A percentile compares a stretch with the other conserved stretches of the same genome.
These are phyloP conservation scores for Solanum microdontum DNA, from an alignment of 257 asterid genomes.

Conservation along the genomic window DNA sequence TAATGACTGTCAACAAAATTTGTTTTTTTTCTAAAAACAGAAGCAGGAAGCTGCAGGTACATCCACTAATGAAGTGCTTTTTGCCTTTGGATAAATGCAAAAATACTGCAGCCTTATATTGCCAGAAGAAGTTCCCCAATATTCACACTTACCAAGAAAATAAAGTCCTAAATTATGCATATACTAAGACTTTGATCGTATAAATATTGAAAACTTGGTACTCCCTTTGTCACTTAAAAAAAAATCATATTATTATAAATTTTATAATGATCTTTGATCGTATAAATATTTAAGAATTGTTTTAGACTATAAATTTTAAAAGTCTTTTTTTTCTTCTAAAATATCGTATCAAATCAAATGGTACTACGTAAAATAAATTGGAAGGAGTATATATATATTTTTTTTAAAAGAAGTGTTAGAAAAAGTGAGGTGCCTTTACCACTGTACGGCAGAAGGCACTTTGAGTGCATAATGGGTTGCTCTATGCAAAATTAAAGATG, in stretches of 20 bases:
- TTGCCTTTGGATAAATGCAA: neutral
- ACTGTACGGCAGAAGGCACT: neutral
- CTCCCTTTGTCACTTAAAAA: too few species aligned
- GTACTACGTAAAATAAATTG: too few species aligned
- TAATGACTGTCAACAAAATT: neutral
- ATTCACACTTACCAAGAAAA: neutral
- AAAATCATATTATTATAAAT: too few species aligned
- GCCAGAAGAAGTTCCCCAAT: neutral
- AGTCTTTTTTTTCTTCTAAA: too few species aligned
- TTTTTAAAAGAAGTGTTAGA: neutral
- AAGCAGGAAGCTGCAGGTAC: neutral
- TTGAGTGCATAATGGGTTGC: neutral
- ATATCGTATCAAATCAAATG: accelerated
- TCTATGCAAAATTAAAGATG: neutral
- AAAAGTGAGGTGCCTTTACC: neutral
- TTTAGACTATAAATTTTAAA: too few species aligned
- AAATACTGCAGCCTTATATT: neutral
- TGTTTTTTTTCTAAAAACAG: neutral
- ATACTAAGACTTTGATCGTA: neutral
- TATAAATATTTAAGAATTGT: too few species aligned
- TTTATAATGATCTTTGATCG: too few species aligned
- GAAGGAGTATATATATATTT: too few species aligned
- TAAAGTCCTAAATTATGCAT: neutral
- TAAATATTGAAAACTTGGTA: neutral
- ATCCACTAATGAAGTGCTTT: neutral